These are phyloP conservation scores for Amaranthus hypochondriacus DNA, from an alignment of 148 eudicot genomes.

Conservation along the genomic window DNA sequence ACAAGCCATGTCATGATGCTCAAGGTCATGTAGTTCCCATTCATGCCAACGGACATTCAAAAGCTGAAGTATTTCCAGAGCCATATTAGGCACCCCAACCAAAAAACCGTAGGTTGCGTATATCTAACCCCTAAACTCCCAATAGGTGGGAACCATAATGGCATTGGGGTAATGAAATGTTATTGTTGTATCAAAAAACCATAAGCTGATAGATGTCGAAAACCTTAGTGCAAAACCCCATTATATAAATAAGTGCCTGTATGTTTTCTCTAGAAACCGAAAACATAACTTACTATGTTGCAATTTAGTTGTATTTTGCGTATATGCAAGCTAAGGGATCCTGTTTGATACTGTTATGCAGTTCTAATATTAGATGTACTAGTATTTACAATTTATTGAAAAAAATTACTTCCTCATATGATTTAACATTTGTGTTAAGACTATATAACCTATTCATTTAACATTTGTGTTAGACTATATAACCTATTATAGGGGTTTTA, in stretches of 20 bases:
- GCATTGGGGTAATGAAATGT: too few relatives aligned
- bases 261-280: background rate
- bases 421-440: too few relatives aligned
- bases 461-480: too few relatives aligned
- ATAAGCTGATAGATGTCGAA: conserved; percentile 2
- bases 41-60: conserved; percentile 17
- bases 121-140: too few relatives aligned
- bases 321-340: background rate
- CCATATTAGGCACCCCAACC: conserved; percentile 13
- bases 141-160: too few relatives aligned
- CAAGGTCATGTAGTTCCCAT: conserved; percentile 17
- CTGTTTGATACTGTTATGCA: background rate
- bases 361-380: conserved; percentile 2
- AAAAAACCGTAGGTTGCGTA: too few relatives aligned
- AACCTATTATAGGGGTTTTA: too few relatives aligned
- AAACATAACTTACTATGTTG: conserved; percentile 5
- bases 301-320: background rate
- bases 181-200: background rate
- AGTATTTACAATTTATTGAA: too few relatives aligned
- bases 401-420: too few relatives aligned
- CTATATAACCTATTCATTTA: too few relatives aligned
- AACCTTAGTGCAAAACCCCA: conserved; percentile 7
- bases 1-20: conserved; percentile 14
- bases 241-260: conserved; percentile 15
- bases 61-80: conserved; percentile 28